Evolutionary conservation across 495 filamentous ascomycete genomes (phyloP), one percentile per base, ranked within the genome.

Genomic region (Parachaetomium inaequale): DNA sequence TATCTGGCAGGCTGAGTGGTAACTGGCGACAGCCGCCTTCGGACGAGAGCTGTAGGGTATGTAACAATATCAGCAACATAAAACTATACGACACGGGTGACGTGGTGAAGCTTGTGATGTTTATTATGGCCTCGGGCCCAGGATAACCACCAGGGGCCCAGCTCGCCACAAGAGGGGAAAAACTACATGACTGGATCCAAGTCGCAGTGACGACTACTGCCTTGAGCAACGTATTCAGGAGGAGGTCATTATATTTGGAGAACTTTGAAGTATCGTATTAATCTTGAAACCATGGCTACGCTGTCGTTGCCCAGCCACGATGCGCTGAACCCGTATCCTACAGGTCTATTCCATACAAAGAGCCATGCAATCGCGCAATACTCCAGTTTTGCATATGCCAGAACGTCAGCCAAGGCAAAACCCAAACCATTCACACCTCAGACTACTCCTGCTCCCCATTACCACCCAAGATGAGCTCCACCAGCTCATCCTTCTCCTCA

Each of bases 401-500:
- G 25, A 58, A 31, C 17, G 12, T 29, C 40, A 58, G 42, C n/a
- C 29, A 34, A 12, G 4, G 5, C 5, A n/a, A 40, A 8, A 28
- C 21, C n/a, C 19, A n/a, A 28, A 11, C 32, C 34, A 26, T n/a
- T 25, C 19, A 36, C 19, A 4, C 29, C 46, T 38, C 21, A 7
- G 21, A 36, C 36, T n/a, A 14, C 42, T 51, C 11, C 32, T 29
- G n/a, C 8, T 2, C 11, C 17, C 15, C 8, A n/a, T 25, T 14
- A 31, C 23, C 42, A n/a, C 36, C 23, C n/a, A 46, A 29, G 0
- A 55, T 21, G 2, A 11, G 29, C 17, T 34, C 43, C 63, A 62
- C 47, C 45, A 64, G 15, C 11, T 17, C 31, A 7, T 60, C 55
- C 55, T 55, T 56, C 15, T 67, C 63, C 36, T 25, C 34, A 4